These are phyloP conservation scores for Cryptococcus maquisensis DNA, from an alignment of 1,284 basidiomycete genomes.

Conservation along the genomic window DNA sequence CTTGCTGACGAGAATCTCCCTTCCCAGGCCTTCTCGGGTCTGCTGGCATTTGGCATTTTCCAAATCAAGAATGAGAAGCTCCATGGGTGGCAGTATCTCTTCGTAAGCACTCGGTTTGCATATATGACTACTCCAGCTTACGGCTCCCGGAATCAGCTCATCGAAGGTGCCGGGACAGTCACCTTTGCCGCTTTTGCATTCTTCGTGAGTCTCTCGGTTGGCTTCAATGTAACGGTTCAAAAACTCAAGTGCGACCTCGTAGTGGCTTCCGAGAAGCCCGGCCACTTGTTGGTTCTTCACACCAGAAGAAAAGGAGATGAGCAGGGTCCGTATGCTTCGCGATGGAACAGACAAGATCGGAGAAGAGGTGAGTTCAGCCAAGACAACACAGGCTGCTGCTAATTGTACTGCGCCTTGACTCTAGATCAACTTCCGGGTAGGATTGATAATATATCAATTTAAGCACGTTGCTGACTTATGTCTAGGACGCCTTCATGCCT, in stretches of 20 bases:
- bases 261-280: slow-evolving; percentile 53
- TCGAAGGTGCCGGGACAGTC: slow-evolving; percentile 49
- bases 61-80: slow-evolving; percentile 50
- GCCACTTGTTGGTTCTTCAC: slow-evolving; percentile 51
- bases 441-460: slow-evolving; percentile 5
- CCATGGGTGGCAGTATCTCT: slow-evolving; percentile 55
- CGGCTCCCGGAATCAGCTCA: slow-evolving; percentile 28
- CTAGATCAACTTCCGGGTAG: slow-evolving; percentile 4
- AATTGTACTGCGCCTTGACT: slow-evolving; percentile 1
- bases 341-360: slow-evolving; percentile 55
- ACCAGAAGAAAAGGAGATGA: slow-evolving; percentile 52
- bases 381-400: not conserved
- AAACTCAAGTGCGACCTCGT: not conserved
- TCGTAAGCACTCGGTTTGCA: slow-evolving; percentile 28
- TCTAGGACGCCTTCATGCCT: slow-evolving; percentile 52
- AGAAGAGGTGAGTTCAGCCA: slow-evolving; percentile 41
- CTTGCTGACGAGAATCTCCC: not conserved
- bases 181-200: slow-evolving; percentile 52
- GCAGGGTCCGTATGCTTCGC: slow-evolving; percentile 51
- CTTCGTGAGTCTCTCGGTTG: slow-evolving; percentile 22
- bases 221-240: not conserved
- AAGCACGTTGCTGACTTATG: slow-evolving; percentile 4
- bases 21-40: slow-evolving; percentile 32
- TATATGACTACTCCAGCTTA: not conserved
- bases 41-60: slow-evolving; percentile 54